A percentile compares a stretch with the other conserved stretches of the same genome.
phyloP scores from a whole-genome alignment of 2,329 filamentous ascomycete genomes.

The Beauveria sp. region DNA sequence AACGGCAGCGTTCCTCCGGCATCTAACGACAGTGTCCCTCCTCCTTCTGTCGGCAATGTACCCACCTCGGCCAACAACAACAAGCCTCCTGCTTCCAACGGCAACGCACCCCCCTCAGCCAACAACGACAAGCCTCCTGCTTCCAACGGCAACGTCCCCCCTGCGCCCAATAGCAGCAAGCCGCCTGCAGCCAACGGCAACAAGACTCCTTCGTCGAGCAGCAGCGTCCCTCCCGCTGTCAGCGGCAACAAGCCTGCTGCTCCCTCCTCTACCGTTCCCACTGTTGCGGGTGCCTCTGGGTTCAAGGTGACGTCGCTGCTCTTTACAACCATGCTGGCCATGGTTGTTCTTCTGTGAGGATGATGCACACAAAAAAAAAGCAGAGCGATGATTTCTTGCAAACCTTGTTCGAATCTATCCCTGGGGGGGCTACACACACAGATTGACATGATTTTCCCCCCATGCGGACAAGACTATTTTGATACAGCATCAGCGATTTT shows the following conservation, averaged over 20 bases:
- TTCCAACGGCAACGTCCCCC: not conserved
- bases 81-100: not conserved
- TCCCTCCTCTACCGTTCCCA: not conserved
- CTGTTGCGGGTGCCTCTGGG: not conserved
- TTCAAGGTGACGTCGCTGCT: not conserved
- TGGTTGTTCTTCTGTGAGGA: slow-evolving; percentile 8
- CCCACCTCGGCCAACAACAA: not conserved
- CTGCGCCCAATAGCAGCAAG: not conserved
- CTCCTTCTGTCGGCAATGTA: not conserved
- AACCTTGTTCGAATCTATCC: not conserved
- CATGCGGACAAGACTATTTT: not conserved
- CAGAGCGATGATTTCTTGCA: not conserved
- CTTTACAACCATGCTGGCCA: slow-evolving; percentile 9
- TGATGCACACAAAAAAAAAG: not conserved
- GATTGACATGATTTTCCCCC: not conserved
- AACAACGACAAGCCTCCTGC: not conserved
- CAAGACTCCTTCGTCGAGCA: not conserved
- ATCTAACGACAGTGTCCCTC: too few species aligned
- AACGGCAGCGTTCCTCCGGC: too few species aligned
- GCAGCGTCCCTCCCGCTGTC: not conserved
- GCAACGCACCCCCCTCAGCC: not conserved
- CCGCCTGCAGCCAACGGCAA: not conserved
- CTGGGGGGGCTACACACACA: not conserved
- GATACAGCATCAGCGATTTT: slow-evolving; percentile 7
- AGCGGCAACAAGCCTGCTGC: not conserved